phyloP scores from a whole-genome alignment of 306 rosid species.

The Sicyos edulis region DNA sequence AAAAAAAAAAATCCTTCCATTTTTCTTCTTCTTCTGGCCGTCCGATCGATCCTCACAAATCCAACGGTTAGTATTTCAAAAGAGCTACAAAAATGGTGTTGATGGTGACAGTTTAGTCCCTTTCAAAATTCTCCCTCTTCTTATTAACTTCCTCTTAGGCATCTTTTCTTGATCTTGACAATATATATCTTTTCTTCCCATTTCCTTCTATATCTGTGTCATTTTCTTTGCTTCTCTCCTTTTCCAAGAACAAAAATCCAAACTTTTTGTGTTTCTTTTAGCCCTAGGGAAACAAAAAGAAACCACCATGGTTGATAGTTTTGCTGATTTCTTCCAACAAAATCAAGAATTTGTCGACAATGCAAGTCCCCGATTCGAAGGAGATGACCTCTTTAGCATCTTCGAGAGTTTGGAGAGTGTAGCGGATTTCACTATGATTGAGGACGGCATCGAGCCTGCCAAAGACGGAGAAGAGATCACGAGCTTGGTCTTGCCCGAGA shows the following conservation, averaged over 20 bases:
- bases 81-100: constrained; percentile 19
- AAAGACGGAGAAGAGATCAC: constrained; percentile 21
- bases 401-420: constrained; percentile 63
- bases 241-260: neutral
- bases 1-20: no score
- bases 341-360: constrained; percentile 11
- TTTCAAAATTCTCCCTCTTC: constrained; percentile 36
- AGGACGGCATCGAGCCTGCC: constrained; percentile 1
- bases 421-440: constrained; percentile 36
- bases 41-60: constrained; percentile 12
- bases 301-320: constrained; percentile 9
- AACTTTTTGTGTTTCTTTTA: constrained; percentile 4
- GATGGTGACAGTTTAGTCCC: constrained; percentile 57
- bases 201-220: neutral
- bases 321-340: neutral
- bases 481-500: constrained; percentile 41
- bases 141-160: constrained; percentile 25
- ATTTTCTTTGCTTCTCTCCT: neutral
- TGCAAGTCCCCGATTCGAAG: neutral
- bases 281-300: neutral
- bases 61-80: constrained; percentile 7
- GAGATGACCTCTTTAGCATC: constrained; percentile 58
- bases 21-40: neutral
- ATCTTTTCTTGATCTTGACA: constrained; percentile 6
- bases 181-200: constrained; percentile 22